These are phyloP conservation scores for Penicillium manginii DNA, from an alignment of 495 filamentous ascomycete genomes.

Conservation along the genomic window DNA sequence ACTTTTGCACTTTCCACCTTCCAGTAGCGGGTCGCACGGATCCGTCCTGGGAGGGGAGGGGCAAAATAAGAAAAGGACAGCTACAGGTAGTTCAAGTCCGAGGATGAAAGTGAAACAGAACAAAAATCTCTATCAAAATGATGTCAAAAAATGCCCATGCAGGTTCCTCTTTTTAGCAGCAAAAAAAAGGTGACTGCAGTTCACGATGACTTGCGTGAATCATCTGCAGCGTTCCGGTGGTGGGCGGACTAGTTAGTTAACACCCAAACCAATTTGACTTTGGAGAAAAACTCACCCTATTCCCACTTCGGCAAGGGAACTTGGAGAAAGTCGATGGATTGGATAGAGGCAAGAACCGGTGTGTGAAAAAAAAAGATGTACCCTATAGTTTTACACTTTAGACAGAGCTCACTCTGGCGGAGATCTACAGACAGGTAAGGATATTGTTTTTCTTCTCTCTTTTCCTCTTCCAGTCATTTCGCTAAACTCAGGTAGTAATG, in stretches of 20 bases:
- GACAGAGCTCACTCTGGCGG: not conserved
- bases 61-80: not conserved
- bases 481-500: not conserved
- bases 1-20: conserved; percentile 13
- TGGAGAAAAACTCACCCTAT: not conserved
- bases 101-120: not conserved
- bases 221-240: not conserved
- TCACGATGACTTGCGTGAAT: not conserved
- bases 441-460: not conserved
- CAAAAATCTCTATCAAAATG: not conserved
- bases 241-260: not conserved
- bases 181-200: not conserved
- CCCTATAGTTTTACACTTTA: not conserved
- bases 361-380: not conserved
- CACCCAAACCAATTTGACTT: not conserved
- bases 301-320: not conserved
- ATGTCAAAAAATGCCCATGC: not conserved
- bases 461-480: not conserved
- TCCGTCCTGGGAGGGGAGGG: not conserved
- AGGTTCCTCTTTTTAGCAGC: not conserved
- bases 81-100: too few species aligned
- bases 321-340: too few species aligned
- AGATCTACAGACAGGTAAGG: not conserved
- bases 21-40: not conserved
- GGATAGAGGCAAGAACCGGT: not conserved